phyloP scores from a whole-genome alignment of 1,284 basidiomycete genomes.

The Naganishia cerealis region DNA sequence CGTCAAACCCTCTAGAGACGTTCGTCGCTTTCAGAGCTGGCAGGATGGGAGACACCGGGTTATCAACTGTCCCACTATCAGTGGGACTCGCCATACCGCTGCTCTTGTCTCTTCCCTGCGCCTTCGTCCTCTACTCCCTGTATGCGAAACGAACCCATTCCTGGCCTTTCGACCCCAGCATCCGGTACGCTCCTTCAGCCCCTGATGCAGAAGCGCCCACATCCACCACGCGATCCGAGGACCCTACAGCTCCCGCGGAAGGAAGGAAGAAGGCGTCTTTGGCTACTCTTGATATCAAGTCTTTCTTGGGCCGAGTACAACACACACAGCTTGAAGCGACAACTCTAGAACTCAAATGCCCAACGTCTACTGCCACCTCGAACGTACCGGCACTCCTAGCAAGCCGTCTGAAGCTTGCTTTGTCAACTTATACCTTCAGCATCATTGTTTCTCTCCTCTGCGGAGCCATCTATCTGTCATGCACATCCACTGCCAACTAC shows the following conservation, averaged over 20 bases:
- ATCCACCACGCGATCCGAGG: neutral
- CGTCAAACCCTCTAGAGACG: neutral
- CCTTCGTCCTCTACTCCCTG: neutral
- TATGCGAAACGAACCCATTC: neutral
- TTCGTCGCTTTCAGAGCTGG: neutral
- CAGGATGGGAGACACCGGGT: neutral
- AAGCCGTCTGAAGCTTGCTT: neutral
- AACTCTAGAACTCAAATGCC: neutral
- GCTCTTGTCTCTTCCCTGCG: slow-evolving; percentile 1
- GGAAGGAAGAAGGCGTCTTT: slow-evolving; percentile 3
- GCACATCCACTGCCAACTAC: neutral
- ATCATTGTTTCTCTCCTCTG: slow-evolving; percentile 11
- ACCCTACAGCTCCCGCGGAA: neutral
- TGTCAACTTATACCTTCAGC: slow-evolving; percentile 6
- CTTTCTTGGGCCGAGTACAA: neutral
- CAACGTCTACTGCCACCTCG: neutral
- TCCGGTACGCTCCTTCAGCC: neutral
- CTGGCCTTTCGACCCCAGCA: neutral
- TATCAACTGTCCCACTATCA: neutral
- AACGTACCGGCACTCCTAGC: neutral
- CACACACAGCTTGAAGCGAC: neutral
- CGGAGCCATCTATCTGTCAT: slow-evolving; percentile 22
- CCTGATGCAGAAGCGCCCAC: neutral
- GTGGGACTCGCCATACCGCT: neutral
- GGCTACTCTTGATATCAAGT: slow-evolving; percentile 1